Evolutionary conservation across 75 land plant species (phyloP).

Genomic region (Cryptomeria japonica): DNA sequence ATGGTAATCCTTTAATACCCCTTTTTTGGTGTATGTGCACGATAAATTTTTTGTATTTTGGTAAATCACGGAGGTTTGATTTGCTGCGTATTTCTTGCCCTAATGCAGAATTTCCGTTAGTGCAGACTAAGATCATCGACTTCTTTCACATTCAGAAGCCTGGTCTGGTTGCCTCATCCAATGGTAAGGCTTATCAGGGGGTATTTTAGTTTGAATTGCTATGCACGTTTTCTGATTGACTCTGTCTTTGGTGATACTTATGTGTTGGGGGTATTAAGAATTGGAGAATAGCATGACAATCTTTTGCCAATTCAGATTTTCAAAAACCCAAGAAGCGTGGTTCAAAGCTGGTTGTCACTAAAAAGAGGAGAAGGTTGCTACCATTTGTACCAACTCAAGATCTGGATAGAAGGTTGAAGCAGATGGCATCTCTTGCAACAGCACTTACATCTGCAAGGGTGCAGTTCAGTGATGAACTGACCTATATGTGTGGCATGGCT

Average conservation of each 20-base stretch:
- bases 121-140: conserved; percentile 90
- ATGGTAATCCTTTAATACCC: neutral
- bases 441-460: conserved; percentile 32
- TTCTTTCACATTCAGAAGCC: conserved; percentile 83
- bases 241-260: neutral
- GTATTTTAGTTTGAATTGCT: neutral
- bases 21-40: neutral
- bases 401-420: conserved; percentile 28
- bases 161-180: neutral
- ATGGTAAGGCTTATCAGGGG: neutral
- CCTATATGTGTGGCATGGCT: conserved; percentile 31
- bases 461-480: conserved; percentile 36
- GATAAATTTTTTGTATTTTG: neutral
- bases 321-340: conserved; percentile 21
- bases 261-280: neutral
- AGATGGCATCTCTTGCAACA: conserved; percentile 51
- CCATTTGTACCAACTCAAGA: conserved; percentile 37
- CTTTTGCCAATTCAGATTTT: neutral
- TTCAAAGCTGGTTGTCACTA: conserved; percentile 22
- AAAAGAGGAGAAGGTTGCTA: conserved; percentile 37
- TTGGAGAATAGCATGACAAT: neutral
- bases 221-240: neutral
- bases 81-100: neutral
- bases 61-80: neutral
- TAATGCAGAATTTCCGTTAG: conserved; percentile 73